Conservation (phyloP, 257 asterid genomes). For the Solanum pinnatisectum region DNA sequence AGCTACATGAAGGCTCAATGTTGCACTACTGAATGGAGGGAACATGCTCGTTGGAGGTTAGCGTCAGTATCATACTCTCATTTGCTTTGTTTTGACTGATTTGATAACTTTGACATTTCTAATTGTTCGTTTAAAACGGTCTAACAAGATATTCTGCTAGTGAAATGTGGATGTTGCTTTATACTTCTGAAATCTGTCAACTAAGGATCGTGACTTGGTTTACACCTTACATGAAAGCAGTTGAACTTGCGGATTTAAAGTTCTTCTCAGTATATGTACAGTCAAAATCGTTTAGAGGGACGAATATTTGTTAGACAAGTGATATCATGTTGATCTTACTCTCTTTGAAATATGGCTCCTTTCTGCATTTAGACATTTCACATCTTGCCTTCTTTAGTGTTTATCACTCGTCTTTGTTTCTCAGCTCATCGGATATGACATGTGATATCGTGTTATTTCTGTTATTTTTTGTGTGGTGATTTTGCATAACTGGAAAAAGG, state of each 20-base stretch:
- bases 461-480: background rate
- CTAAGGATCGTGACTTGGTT: background rate
- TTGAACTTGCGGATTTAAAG: background rate
- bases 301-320: background rate
- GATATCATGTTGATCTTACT: background rate
- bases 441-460: background rate
- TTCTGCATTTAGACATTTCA: background rate
- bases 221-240: background rate
- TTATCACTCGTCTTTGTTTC: background rate
- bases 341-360: background rate
- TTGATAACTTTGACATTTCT: background rate
- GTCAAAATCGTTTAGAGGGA: background rate
- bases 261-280: background rate
- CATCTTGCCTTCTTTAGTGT: background rate
- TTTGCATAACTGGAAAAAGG: background rate
- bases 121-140: background rate
- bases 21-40: background rate
- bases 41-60: background rate
- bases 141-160: background rate
- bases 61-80: background rate
- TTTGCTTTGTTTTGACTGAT: background rate
- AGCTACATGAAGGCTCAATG: background rate
- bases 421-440: background rate
- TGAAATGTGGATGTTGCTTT: background rate
- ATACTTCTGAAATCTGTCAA: background rate